Evolutionary conservation across 208 protist genomes (phyloP).

Genomic region (Trypanosoma caninum): DNA sequence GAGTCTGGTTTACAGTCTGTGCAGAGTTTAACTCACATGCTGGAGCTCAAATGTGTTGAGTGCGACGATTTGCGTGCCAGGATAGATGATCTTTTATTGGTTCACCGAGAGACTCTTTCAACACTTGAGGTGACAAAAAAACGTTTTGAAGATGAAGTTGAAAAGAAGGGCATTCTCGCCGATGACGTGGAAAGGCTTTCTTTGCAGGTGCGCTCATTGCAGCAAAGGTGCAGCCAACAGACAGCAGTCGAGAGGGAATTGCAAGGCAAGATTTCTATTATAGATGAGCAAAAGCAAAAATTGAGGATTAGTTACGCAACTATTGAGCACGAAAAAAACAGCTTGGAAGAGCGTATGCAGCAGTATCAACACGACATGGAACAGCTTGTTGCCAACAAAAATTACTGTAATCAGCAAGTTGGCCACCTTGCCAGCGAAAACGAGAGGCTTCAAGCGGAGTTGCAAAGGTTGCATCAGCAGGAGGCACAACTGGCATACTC

Average conservation of each 20-base stretch:
- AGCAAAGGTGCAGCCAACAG: slow-evolving; percentile 66
- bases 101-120: slow-evolving; percentile 42
- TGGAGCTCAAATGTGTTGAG: slow-evolving; percentile 69
- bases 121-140: slow-evolving; percentile 43
- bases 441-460: slow-evolving; percentile 54
- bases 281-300: slow-evolving; percentile 51
- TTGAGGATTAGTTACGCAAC: slow-evolving; percentile 26
- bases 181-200: slow-evolving; percentile 60
- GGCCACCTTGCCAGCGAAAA: slow-evolving; percentile 62
- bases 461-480: slow-evolving; percentile 42
- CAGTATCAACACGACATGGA: slow-evolving; percentile 78
- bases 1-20: slow-evolving; percentile 32
- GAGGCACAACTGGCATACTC: slow-evolving; percentile 58
- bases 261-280: slow-evolving; percentile 26
- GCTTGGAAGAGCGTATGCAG: slow-evolving; percentile 48
- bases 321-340: slow-evolving; percentile 47
- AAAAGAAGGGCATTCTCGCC: slow-evolving; percentile 30
- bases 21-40: slow-evolving; percentile 32
- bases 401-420: slow-evolving; percentile 67
- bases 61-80: slow-evolving; percentile 53
- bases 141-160: slow-evolving; percentile 39
- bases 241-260: slow-evolving; percentile 49
- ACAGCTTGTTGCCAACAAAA: slow-evolving; percentile 68
- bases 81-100: slow-evolving; percentile 47
- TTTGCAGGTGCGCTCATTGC: slow-evolving; percentile 60